Conservation (phyloP, 495 filamentous ascomycete genomes). For the Penicillium simplicissimum region DNA sequence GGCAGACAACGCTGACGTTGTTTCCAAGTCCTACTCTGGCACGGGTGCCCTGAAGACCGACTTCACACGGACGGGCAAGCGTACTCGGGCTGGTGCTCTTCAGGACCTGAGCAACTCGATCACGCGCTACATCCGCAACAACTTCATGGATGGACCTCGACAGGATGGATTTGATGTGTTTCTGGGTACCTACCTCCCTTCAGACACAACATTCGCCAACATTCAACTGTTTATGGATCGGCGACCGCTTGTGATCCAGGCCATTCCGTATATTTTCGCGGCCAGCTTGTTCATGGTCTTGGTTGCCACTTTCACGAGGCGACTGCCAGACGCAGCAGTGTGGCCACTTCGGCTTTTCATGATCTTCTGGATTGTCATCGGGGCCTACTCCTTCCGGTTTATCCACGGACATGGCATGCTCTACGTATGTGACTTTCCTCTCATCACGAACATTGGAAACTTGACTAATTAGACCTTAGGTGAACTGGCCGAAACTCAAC, state of each 20-base stretch:
- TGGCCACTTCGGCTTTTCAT: constrained; percentile 80
- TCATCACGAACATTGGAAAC: neutral
- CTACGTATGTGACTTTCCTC: constrained; percentile 50
- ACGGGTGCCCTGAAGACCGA: constrained; percentile 97
- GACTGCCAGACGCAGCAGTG: constrained; percentile 63
- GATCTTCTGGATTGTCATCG: constrained; percentile 69
- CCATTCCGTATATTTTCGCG: constrained; percentile 84
- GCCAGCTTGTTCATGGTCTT: constrained; percentile 84
- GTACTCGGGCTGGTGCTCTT: constrained; percentile 77
- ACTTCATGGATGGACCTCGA: constrained; percentile 87
- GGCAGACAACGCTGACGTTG: constrained; percentile 97
- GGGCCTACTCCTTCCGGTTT: constrained; percentile 69
- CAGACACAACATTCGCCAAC: constrained; percentile 60
- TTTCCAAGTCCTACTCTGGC: constrained; percentile 88
- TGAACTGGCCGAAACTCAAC: constrained; percentile 96
- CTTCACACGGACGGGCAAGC: constrained; percentile 83
- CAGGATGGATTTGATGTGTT: constrained; percentile 97
- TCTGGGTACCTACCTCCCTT: constrained; percentile 78
- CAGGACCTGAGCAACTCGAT: constrained; percentile 82
- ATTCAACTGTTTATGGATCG: constrained; percentile 77
- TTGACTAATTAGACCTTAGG: neutral
- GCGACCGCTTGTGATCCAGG: constrained; percentile 82
- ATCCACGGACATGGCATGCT: constrained; percentile 82
- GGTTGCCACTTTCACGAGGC: constrained; percentile 72
- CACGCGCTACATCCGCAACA: constrained; percentile 83